phyloP scores from a whole-genome alignment of 2,329 filamentous ascomycete genomes.

The Cadophora malorum region DNA sequence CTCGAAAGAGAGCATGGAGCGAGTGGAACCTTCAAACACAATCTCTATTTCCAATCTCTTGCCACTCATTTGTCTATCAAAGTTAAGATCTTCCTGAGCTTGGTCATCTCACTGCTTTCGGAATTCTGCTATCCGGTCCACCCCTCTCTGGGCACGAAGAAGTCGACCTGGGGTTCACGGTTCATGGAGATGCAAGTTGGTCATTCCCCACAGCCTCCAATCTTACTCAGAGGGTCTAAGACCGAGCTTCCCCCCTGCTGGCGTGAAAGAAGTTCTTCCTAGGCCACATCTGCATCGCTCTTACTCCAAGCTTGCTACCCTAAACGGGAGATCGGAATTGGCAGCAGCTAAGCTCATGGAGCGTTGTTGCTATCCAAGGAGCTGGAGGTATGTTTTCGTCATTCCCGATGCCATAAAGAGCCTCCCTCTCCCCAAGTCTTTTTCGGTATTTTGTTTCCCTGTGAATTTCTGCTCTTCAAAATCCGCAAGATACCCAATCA shows the following conservation, averaged over 20 bases:
- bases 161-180: background rate
- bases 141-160: background rate
- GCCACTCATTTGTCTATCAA: background rate
- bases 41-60: background rate
- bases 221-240: background rate
- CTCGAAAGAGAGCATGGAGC: too few relatives aligned
- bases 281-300: background rate
- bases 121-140: background rate
- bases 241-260: background rate
- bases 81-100: background rate
- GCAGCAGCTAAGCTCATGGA: background rate
- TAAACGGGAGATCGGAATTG: background rate
- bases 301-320: background rate
- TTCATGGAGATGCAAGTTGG: background rate
- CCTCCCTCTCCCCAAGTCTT: background rate
- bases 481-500: background rate
- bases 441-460: background rate
- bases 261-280: background rate
- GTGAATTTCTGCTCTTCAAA: background rate
- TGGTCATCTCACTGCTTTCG: background rate
- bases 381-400: background rate
- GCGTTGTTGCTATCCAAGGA: background rate
- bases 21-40: background rate
- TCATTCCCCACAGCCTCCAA: slow-evolving; percentile 1
- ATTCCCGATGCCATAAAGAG: background rate